A percentile compares a stretch with the other conserved stretches of the same genome.
Evolutionary conservation across 768 basidiomycete genomes (phyloP).

Genomic region (Amanita fuliginea): DNA sequence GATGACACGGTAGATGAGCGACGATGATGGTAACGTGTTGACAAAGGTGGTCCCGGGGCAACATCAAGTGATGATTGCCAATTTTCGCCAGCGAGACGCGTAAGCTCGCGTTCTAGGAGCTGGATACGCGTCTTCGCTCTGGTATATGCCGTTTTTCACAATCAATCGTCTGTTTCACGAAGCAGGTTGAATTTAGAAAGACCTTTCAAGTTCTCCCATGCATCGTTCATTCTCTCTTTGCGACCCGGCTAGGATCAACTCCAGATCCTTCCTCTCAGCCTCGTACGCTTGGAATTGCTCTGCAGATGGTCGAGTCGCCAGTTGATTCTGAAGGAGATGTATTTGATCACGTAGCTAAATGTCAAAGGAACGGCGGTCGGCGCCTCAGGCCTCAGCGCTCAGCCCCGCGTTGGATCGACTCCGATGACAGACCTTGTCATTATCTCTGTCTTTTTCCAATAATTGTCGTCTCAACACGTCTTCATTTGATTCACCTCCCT

Average conservation of each 20-base stretch:
- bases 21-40: not conserved
- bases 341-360: constrained; percentile 52
- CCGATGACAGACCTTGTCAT: constrained; percentile 40
- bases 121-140: constrained; percentile 65
- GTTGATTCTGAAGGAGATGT: constrained; percentile 50
- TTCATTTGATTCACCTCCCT: constrained; percentile 48
- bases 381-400: too few relatives aligned
- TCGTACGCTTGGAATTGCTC: constrained; percentile 56
- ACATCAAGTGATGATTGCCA: constrained; percentile 40
- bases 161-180: not conserved
- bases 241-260: constrained; percentile 67
- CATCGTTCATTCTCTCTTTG: constrained; percentile 80
- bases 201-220: constrained; percentile 72
- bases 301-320: constrained; percentile 55
- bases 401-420: too few relatives aligned
- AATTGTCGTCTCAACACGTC: constrained; percentile 53
- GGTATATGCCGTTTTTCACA: not conserved
- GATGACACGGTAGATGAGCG: constrained; percentile 5
- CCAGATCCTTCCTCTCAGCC: constrained; percentile 66
- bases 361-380: too few relatives aligned
- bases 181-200: not conserved
- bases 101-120: constrained; percentile 61
- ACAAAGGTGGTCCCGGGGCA: constrained; percentile 2
- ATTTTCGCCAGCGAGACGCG: constrained; percentile 63
- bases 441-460: constrained; percentile 58